Conservation (phyloP, 257 asterid genomes). For the Penstemon barbatus region DNA sequence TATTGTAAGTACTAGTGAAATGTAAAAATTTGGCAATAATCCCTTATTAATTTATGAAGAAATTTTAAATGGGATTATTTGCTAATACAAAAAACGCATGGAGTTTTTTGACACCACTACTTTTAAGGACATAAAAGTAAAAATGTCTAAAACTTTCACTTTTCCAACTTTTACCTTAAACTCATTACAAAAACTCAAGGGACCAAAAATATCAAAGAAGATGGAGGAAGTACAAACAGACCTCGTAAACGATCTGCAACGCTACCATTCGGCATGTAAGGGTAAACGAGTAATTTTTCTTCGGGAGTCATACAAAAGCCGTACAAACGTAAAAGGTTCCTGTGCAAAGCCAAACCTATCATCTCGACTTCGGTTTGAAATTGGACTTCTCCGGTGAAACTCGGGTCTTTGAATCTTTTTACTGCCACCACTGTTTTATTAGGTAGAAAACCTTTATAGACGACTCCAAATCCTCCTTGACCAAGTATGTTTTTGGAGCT, state of each 20-base stretch:
- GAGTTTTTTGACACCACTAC: too few relatives aligned
- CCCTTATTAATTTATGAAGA: too few relatives aligned
- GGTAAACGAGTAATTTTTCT: slow-evolving; percentile 86
- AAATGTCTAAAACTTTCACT: neutral
- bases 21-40: too few relatives aligned
- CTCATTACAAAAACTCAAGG: neutral
- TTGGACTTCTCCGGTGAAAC: slow-evolving; percentile 86
- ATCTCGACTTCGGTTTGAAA: slow-evolving; percentile 97
- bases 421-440: slow-evolving; percentile 75
- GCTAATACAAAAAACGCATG: too few relatives aligned
- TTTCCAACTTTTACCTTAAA: too few relatives aligned
- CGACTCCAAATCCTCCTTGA: slow-evolving; percentile 93
- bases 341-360: slow-evolving; percentile 91
- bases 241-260: slow-evolving; percentile 96
- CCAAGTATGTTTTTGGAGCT: slow-evolving; percentile 76
- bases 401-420: slow-evolving; percentile 80
- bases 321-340: slow-evolving; percentile 77
- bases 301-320: slow-evolving; percentile 89
- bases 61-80: too few relatives aligned
- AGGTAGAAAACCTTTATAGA: slow-evolving; percentile 75
- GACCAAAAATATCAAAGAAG: neutral
- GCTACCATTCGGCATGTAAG: slow-evolving; percentile 91
- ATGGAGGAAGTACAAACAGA: slow-evolving; percentile 22
- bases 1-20: too few relatives aligned
- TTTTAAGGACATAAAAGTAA: neutral